phyloP scores from a whole-genome alignment of 208 protist genomes.

The Trypanosoma cruzi region DNA sequence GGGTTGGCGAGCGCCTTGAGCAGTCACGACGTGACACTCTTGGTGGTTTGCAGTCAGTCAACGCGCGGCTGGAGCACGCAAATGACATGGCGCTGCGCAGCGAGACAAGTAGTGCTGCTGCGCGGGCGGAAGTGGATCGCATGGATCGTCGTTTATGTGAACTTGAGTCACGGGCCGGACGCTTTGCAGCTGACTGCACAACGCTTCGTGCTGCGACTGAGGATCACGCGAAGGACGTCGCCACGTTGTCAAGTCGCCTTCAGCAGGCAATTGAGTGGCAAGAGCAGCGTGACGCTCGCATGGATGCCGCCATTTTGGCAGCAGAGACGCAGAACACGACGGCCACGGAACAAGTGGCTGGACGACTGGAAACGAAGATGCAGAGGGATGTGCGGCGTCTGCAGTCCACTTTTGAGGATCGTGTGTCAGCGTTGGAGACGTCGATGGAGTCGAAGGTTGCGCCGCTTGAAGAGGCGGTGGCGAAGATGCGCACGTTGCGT shows the following conservation, averaged over 20 bases:
- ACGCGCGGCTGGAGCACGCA: slow-evolving; percentile 46
- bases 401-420: slow-evolving; percentile 19
- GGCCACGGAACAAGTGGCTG: neutral
- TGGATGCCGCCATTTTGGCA: neutral
- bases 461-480: neutral
- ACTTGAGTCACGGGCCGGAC: slow-evolving; percentile 32
- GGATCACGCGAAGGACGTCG: slow-evolving; percentile 41
- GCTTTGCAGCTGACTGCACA: slow-evolving; percentile 27
- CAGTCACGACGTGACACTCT: slow-evolving; percentile 32
- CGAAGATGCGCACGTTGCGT: neutral
- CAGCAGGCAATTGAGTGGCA: slow-evolving; percentile 43
- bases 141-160: slow-evolving; percentile 59
- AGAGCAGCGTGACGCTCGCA: slow-evolving; percentile 33
- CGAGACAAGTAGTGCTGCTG: slow-evolving; percentile 52
- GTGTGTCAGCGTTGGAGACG: slow-evolving; percentile 2
- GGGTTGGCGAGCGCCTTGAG: slow-evolving; percentile 39
- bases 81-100: slow-evolving; percentile 48
- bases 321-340: neutral
- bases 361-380: slow-evolving; percentile 28
- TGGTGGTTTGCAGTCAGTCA: slow-evolving; percentile 40
- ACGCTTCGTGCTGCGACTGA: slow-evolving; percentile 28
- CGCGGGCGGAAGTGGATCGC: slow-evolving; percentile 61
- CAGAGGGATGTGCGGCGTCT: slow-evolving; percentile 8
- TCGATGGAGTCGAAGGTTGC: neutral
- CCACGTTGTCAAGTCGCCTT: slow-evolving; percentile 28